Evolutionary conservation across 805 yeast species (phyloP).

Genomic region (Wickerhamiella sergipiensis): DNA sequence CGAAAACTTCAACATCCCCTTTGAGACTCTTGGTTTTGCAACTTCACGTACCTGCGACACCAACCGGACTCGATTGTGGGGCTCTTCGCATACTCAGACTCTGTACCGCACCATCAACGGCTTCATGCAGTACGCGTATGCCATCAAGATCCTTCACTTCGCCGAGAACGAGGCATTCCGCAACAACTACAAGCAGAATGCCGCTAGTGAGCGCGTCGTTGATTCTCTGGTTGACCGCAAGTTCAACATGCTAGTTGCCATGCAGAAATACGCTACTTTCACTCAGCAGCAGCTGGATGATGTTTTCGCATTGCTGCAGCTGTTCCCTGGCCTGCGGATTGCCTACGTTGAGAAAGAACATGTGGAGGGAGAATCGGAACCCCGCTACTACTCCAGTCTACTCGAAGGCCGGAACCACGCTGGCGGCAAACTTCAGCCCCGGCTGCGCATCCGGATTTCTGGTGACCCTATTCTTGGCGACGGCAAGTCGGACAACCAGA

Average conservation of each 20-base stretch:
- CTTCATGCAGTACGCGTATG: slow-evolving; percentile 63
- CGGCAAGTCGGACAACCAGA: slow-evolving; percentile 76
- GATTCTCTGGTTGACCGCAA: slow-evolving; percentile 64
- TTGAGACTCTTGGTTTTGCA: slow-evolving; percentile 13
- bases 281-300: slow-evolving; percentile 55
- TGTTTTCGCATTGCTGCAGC: slow-evolving; percentile 67
- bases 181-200: slow-evolving; percentile 42
- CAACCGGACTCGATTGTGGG: slow-evolving; percentile 73
- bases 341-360: slow-evolving; percentile 10
- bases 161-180: slow-evolving; percentile 42
- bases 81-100: slow-evolving; percentile 72
- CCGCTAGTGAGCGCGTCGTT: slow-evolving; percentile 30
- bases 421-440: slow-evolving; percentile 46
- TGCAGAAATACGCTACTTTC: slow-evolving; percentile 71
- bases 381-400: slow-evolving; percentile 37
- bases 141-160: slow-evolving; percentile 53
- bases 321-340: slow-evolving; percentile 64
- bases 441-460: slow-evolving; percentile 49
- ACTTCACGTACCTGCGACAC: slow-evolving; percentile 16
- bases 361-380: slow-evolving; percentile 16
- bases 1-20: slow-evolving; percentile 4
- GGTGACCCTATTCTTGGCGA: slow-evolving; percentile 79
- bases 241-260: slow-evolving; percentile 67
- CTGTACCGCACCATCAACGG: slow-evolving; percentile 74
- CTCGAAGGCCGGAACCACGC: slow-evolving; percentile 61